Conservation (phyloP, 1,284 basidiomycete species). For the Trichosporon ovoides region DNA sequence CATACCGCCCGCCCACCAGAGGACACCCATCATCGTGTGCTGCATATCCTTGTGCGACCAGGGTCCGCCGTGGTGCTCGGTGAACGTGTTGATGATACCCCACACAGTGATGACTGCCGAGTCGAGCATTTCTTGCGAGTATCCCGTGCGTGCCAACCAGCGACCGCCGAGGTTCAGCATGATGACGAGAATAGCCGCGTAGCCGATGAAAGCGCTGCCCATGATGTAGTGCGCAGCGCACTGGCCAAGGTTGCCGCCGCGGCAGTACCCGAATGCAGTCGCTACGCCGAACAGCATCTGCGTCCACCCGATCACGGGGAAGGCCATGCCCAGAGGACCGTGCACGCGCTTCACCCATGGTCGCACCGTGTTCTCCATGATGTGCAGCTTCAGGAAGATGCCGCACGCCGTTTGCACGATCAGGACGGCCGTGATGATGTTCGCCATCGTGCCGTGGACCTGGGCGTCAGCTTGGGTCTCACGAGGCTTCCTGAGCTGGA, state of each 20-base stretch:
- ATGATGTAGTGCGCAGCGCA: conserved; percentile 86
- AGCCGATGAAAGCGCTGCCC: conserved; percentile 77
- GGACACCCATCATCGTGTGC: conserved; percentile 70
- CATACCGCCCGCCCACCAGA: conserved; percentile 85
- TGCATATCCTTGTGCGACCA: conserved; percentile 92
- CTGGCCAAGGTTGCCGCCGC: conserved; percentile 66
- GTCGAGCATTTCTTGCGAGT: conserved; percentile 81
- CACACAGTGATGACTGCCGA: conserved; percentile 81
- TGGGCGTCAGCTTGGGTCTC: conserved; percentile 11
- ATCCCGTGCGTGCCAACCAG: conserved; percentile 61
- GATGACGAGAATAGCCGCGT: conserved; percentile 77
- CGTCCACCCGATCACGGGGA: conserved; percentile 81
- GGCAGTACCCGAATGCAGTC: conserved; percentile 56
- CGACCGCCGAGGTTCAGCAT: conserved; percentile 73
- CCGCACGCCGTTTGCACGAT: conserved; percentile 68
- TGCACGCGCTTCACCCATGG: conserved; percentile 70
- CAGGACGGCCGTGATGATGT: conserved; percentile 64
- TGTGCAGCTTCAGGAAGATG: conserved; percentile 87
- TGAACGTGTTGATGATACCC: conserved; percentile 84
- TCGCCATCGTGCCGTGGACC: conserved; percentile 64
- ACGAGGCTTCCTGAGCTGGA: too few species aligned
- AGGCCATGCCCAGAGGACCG: conserved; percentile 74
- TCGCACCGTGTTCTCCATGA: conserved; percentile 70
- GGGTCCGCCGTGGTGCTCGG: conserved; percentile 70
- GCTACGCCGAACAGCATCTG: conserved; percentile 53